Evolutionary conservation across 2,329 filamentous ascomycete genomes (phyloP).

Genomic region (Simplicillium aogashimaense): DNA sequence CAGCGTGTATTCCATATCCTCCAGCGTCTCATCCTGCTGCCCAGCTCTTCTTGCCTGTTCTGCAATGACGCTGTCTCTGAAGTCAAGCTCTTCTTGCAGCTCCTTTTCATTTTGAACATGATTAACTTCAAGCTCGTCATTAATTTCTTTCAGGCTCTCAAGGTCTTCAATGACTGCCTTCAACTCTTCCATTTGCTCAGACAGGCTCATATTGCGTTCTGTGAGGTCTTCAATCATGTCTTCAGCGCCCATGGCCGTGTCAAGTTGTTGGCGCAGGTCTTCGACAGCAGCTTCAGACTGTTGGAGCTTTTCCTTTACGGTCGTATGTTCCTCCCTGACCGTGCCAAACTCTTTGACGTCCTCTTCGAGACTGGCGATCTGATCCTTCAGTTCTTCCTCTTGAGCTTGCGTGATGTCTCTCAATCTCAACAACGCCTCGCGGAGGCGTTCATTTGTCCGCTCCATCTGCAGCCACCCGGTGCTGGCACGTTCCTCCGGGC

Average conservation of each 20-base stretch:
- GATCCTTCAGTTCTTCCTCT: conserved; percentile 66
- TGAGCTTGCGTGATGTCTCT: conserved; percentile 81
- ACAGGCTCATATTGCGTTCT: conserved; percentile 75
- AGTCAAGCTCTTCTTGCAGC: conserved; percentile 86
- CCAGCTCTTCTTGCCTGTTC: conserved; percentile 66
- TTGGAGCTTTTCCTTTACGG: conserved; percentile 61
- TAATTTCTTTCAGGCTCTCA: conserved; percentile 82
- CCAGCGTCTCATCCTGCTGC: conserved; percentile 70
- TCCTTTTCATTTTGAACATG: conserved; percentile 91
- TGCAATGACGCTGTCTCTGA: conserved; percentile 73
- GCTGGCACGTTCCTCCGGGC: conserved; percentile 75
- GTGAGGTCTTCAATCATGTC: conserved; percentile 91
- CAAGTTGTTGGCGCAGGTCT: conserved; percentile 82
- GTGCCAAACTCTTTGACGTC: conserved; percentile 59
- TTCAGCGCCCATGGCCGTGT: conserved; percentile 79
- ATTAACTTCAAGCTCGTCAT: conserved; percentile 88
- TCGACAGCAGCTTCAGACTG: conserved; percentile 68
- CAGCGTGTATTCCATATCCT: conserved; percentile 85
- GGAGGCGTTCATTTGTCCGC: conserved; percentile 75
- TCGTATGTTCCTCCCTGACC: conserved; percentile 60
- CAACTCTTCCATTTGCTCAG: conserved; percentile 75
- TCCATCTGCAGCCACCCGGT: conserved; percentile 89
- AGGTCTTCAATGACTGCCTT: conserved; percentile 76
- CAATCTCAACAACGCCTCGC: conserved; percentile 73
- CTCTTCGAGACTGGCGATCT: conserved; percentile 64